Base-by-base conservation (phyloP, 2,329 filamentous ascomycete species). In the Aureobasidium pullulans region DNA sequence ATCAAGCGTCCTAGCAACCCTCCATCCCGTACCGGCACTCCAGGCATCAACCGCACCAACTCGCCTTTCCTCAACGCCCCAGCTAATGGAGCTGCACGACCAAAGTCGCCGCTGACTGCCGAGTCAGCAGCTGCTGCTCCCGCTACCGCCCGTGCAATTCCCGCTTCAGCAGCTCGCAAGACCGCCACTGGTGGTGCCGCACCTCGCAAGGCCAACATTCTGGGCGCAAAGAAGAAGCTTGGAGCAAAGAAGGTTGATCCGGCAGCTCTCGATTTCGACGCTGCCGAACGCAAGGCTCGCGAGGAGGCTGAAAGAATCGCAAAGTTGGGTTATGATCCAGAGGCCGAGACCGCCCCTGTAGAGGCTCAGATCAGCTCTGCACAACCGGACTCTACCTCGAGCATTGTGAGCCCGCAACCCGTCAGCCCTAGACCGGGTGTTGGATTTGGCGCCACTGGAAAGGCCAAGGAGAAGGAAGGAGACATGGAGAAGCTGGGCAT, bases 1-100 rank as follows among this genome's bases (percentile, higher is more conserved):
- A 95, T 99, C 76, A 99, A 97, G 81, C 86, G 91, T 67, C 93
- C 93, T 37, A 96, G 90, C 64, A 96, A 96, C 65, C 93, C 94
- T 15, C 83, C 94, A 44, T 96, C 93, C 39, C 87, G 94, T 69
- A 94, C 90, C 44, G 86, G 85, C 54, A 97, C 94, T 2, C 93
- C 93, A 13, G 43, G 48, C 10, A 81, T 89, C 66, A 87, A 87
- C 68, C 87, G 92, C 66, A 92, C 88, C 10, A 83, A 85, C 4
- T 96, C 93, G n/a, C 93, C 94, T 1, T 96, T 96, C 80, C 81
- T 96, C 62, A 92, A 85, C 70, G 81, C 89, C 13, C 79, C 78
- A 61, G 74, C 81, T 49, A 84, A 83, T 64, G 85, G 85, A 63
- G 70, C 71, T 54, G 78, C 85, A n/a, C 87, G 93, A 68, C 85